Evolutionary conservation across 169 alveolate genomes (phyloP).

Genomic region (Eimeria necatrix): DNA sequence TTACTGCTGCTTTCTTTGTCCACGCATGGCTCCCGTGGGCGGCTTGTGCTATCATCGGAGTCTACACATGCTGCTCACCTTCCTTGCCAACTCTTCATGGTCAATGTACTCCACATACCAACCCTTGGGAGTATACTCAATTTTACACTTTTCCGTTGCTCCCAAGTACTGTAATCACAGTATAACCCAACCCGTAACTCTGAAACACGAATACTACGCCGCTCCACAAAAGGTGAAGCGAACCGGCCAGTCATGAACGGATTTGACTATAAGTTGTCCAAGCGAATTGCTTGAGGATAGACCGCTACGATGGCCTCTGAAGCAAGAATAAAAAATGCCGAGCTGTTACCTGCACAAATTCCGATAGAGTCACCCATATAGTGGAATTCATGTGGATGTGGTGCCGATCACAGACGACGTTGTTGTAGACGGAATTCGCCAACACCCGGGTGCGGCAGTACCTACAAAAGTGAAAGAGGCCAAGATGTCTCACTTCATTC

Average conservation of each 20-base stretch:
- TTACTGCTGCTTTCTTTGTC: neutral
- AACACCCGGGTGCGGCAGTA: slow-evolving; percentile 88
- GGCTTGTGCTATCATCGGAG: neutral
- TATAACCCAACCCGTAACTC: neutral
- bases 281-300: neutral
- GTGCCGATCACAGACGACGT: slow-evolving; percentile 93
- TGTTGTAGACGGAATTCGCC: slow-evolving; percentile 95
- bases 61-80: slow-evolving; percentile 33
- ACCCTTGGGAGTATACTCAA: slow-evolving; percentile 95
- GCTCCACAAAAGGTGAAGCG: neutral
- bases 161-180: slow-evolving; percentile 90
- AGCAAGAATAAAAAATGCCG: neutral
- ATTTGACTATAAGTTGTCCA: too few species aligned
- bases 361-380: slow-evolving; percentile 94
- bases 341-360: slow-evolving; percentile 79
- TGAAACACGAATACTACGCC: neutral
- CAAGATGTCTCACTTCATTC: too few species aligned
- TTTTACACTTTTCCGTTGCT: slow-evolving; percentile 94
- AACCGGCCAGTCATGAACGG: neutral
- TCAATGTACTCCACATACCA: slow-evolving; percentile 95
- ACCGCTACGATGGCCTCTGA: too few species aligned
- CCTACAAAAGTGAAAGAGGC: slow-evolving; percentile 73
- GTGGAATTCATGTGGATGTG: slow-evolving; percentile 97
- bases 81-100: slow-evolving; percentile 89
- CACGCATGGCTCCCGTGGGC: neutral